Conservation (phyloP, 2,329 filamentous ascomycete genomes). For the Fusarium sp. region DNA sequence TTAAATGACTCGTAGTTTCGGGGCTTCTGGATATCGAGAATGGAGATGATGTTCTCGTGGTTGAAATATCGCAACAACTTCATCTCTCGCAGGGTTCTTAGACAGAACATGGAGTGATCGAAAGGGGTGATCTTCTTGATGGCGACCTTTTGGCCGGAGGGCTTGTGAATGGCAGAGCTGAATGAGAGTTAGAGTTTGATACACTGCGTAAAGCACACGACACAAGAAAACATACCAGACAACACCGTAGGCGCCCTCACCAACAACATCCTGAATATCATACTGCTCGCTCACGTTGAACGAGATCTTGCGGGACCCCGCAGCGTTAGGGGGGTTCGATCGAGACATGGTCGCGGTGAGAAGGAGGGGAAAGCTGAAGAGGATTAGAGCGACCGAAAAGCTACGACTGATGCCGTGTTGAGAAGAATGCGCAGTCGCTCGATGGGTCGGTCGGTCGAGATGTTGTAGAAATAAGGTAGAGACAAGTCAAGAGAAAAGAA, state of each 20-base stretch:
- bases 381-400: not conserved
- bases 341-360: constrained; percentile 59
- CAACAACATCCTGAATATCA: constrained; percentile 99
- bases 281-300: constrained; percentile 99
- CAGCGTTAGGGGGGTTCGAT: constrained; percentile 64
- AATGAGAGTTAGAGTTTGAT: constrained; percentile 1
- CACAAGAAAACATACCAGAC: constrained; percentile 78
- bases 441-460: constrained; percentile 23
- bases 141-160: constrained; percentile 96
- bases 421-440: constrained; percentile 18
- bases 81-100: constrained; percentile 97
- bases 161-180: constrained; percentile 97
- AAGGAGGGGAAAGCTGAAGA: constrained; percentile 2
- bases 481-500: constrained; percentile 33
- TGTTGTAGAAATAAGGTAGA: constrained; percentile 20
- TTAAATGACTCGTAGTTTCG: constrained; percentile 95
- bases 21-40: constrained; percentile 98
- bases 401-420: constrained; percentile 4
- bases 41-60: constrained; percentile 99
- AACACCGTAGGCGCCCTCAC: constrained; percentile 97
- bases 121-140: constrained; percentile 99
- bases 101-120: constrained; percentile 98
- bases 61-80: constrained; percentile 99
- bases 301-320: constrained; percentile 89
- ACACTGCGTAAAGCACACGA: not conserved